Evolutionary conservation across 106 monocot species (phyloP), one percentile per base, ranked within the genome.

Genomic region (Dioscorea alata): DNA sequence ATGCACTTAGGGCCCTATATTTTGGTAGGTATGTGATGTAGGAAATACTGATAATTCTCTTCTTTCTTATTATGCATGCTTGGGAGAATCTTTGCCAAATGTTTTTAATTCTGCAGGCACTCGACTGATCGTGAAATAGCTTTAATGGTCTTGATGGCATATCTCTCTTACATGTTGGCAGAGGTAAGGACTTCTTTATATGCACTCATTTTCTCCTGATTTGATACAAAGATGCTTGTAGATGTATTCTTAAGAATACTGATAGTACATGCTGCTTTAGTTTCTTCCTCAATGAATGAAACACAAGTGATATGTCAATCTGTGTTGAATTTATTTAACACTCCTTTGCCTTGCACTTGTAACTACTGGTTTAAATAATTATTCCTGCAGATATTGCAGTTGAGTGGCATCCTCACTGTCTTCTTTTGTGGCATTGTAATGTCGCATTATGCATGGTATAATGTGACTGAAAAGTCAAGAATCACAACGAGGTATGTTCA

Each of bases 381-480:
- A 19, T 15, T 23, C 56, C 0, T 76, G 70, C 80, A 95, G 94
- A 65, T 88, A 16, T 79, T 77, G 35, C 35, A 82, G 51, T 69
- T 95, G 60, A 95, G 94, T 72, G 88, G 94, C 17, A 91, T 95
- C 69, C 78, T 90, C 57, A 94, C 90, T 9, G 94, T 94, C 24
- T 94, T 94, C 77, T 90, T 90, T 63, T 85, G 91, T 49, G 91
- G 94, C 60, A 86, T 95, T 76, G 79, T 90, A 3, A 94, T 94
- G 94, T 94, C 94, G 24, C 94, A 90, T 78, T 94, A 94, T 74
- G 85, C 90, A 67, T 90, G 90, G 94, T 75, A 94, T 72, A 94
- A 88, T 67, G 77, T 89, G 24, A 84, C 70, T 51, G 89, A 90
- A 49, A 78, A 66, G 61, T 89, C 93, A 56, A 94, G 84, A 75